Evolutionary conservation across 805 yeast genomes (phyloP), one percentile per base, ranked within the genome.

Genomic region (Starmerella cellae): DNA sequence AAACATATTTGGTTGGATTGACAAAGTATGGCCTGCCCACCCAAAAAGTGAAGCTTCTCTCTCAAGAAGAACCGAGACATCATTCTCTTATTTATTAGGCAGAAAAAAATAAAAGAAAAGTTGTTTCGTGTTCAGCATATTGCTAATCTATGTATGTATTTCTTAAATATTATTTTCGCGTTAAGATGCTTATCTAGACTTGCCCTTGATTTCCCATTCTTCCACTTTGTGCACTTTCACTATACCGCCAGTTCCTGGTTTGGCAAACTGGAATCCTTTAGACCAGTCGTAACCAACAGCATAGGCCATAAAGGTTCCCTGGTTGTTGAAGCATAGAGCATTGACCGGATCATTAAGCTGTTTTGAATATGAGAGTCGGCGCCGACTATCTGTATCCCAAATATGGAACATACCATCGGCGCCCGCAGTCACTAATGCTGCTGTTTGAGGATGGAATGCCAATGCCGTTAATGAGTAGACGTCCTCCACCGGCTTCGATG

Each of bases 271-370:
- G 60, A 80, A 71, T n/a, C 70, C 70, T 54, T 85, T 85, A 45
- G 84, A 73, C 98, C 98, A 91, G 60, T 91, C 98, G 63, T 91
- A 88, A 48, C 94, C 77, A 47, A 83, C 59, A 2, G 96, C 95
- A 57, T 91, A 84, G 3, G 96, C 97, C 60, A 82, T 77, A 10
- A 91, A 75, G 26, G 75, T 61, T 41, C 98, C 98, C 38, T 69
- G 76, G 50, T 82, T 69, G 64, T 84, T 91, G 67, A 88, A 91
- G 4, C 77, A 76, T 1, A 85, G 71, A 30, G 80, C 76, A 0
- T 94, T 70, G 41, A 91, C 78, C 0, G 94, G 69, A 18, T 44
- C 47, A 2, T 66, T 69, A 17, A 67, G 55, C 14, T 79, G 67
- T 9, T 73, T 63, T 4, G 94, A 84, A 27, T 79, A 82, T 62